These are phyloP conservation scores for Wickerhamomyces hampshirensis DNA, from an alignment of 805 yeast genomes.

Conservation along the genomic window DNA sequence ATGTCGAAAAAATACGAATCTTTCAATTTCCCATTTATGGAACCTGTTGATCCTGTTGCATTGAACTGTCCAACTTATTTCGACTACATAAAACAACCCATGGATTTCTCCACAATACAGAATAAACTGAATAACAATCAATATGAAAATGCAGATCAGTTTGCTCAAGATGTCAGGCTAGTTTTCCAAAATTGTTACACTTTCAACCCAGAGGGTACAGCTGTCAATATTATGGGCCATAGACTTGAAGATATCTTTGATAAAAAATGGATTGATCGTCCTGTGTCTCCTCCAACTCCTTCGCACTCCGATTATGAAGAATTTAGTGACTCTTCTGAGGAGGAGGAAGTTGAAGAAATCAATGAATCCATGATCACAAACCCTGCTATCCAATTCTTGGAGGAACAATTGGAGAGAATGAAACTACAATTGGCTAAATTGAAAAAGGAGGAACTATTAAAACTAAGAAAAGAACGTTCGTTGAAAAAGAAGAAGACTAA, in stretches of 20 bases:
- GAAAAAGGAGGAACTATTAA: constrained; percentile 72
- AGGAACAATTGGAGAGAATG: constrained; percentile 82
- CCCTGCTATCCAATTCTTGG: constrained; percentile 87
- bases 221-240: constrained; percentile 94
- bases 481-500: constrained; percentile 39
- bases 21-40: constrained; percentile 84
- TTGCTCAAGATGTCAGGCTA: constrained; percentile 75
- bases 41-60: constrained; percentile 94
- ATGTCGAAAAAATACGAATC: constrained; percentile 77
- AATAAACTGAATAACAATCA: constrained; percentile 79
- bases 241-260: constrained; percentile 81
- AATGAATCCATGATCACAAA: constrained; percentile 65
- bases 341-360: constrained; percentile 53
- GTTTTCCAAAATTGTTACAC: constrained; percentile 86
- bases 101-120: constrained; percentile 88
- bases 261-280: constrained; percentile 83
- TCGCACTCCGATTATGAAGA: constrained; percentile 22
- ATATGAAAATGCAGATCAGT: constrained; percentile 84
- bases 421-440: constrained; percentile 76
- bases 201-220: constrained; percentile 96
- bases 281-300: constrained; percentile 48
- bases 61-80: constrained; percentile 86
- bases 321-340: constrained; percentile 31
- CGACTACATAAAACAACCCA: constrained; percentile 84
- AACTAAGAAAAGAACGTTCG: constrained; percentile 56